Conservation (phyloP, 768 basidiomycete species). For the Cystobasidium tubakii region DNA sequence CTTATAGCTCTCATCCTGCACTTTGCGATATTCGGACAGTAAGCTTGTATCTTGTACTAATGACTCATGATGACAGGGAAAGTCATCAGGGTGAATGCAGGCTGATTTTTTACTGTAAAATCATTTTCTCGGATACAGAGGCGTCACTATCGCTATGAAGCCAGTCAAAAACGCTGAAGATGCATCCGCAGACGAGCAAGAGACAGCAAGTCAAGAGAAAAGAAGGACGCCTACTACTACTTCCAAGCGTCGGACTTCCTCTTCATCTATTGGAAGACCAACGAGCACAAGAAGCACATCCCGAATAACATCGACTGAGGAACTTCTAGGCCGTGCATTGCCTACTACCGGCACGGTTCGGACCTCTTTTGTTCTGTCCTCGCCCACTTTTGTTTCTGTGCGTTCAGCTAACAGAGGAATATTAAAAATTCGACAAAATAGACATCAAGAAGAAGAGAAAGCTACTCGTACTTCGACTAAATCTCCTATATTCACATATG, state of each 20-base stretch:
- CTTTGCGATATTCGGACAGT: conserved; percentile 2
- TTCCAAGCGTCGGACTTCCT: background rate
- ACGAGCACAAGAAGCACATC: background rate
- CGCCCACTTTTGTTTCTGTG: background rate
- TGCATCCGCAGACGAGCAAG: background rate
- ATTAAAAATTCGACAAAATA: background rate
- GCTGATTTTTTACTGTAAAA: no score
- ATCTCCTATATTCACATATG: background rate
- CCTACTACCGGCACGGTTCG: background rate
- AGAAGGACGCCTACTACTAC: background rate
- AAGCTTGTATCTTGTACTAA: background rate
- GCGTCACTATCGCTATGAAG: background rate
- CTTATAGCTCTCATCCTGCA: conserved; percentile 11
- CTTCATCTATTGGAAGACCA: background rate
- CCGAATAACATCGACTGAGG: background rate
- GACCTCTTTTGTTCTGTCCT: background rate
- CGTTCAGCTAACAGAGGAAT: background rate
- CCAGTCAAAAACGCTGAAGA: background rate
- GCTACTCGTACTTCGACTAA: background rate
- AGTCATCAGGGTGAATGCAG: no score
- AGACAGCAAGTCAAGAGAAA: background rate
- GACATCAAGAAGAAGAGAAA: background rate
- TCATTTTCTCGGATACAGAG: no score
- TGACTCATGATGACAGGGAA: background rate
- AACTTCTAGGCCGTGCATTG: conserved; percentile 20